These are phyloP conservation scores for Yarrowia hollandica DNA, from an alignment of 805 yeast species.

Conservation along the genomic window DNA sequence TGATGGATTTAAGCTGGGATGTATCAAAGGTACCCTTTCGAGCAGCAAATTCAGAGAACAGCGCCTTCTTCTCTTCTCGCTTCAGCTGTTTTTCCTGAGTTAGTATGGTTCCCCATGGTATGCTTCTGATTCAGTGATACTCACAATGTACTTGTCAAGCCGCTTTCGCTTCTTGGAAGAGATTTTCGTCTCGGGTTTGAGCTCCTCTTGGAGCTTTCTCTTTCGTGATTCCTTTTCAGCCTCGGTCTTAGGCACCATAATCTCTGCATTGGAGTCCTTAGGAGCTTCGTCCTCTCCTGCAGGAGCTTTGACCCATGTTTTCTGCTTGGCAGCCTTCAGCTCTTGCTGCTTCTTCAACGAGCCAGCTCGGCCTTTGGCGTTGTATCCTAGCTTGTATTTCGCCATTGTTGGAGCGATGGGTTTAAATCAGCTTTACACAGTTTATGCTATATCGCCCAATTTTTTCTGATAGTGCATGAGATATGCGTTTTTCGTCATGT, in stretches of 20 bases:
- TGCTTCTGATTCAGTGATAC: neutral
- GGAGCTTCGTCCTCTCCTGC: slow-evolving; percentile 30
- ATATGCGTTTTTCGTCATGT: neutral
- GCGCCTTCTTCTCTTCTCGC: slow-evolving; percentile 79
- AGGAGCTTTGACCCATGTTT: slow-evolving; percentile 26
- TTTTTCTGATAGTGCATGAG: neutral
- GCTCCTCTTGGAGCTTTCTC: slow-evolving; percentile 59
- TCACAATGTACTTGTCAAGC: slow-evolving; percentile 74
- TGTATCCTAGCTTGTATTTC: slow-evolving; percentile 74
- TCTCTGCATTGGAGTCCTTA: slow-evolving; percentile 56
- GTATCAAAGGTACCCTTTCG: slow-evolving; percentile 69
- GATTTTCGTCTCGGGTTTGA: slow-evolving; percentile 67
- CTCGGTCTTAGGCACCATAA: slow-evolving; percentile 60
- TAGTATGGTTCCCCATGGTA: neutral
- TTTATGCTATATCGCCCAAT: slow-evolving; percentile 10
- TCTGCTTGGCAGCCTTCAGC: slow-evolving; percentile 50
- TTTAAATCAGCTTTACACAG: neutral
- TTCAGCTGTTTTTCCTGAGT: slow-evolving; percentile 68
- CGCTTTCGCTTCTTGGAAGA: slow-evolving; percentile 72
- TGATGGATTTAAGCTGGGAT: slow-evolving; percentile 65
- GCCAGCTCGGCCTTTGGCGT: slow-evolving; percentile 83
- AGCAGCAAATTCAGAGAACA: slow-evolving; percentile 44
- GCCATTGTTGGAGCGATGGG: slow-evolving; percentile 54
- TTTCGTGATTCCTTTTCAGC: slow-evolving; percentile 66
- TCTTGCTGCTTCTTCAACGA: slow-evolving; percentile 77